Percentiles rank a stretch among this genome's conserved stretches.
Conservation (phyloP, 2,329 filamentous ascomycete species). For the Ophiostoma montium region DNA sequence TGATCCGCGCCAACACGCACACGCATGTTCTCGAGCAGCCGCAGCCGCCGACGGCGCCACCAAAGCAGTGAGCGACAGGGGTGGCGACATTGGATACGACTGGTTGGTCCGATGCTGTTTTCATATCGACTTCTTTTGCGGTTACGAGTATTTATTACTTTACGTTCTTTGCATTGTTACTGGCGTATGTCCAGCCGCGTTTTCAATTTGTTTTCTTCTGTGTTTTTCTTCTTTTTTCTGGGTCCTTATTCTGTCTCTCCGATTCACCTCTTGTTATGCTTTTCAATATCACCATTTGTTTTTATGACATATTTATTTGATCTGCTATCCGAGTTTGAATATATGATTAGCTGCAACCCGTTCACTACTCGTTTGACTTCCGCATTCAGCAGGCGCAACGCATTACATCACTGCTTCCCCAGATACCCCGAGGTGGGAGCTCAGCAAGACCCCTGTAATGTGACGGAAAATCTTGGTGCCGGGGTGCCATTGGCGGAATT, state of each 20-base stretch:
- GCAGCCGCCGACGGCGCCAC: constrained; percentile 21
- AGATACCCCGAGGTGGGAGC: not conserved
- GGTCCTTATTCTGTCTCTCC: not conserved
- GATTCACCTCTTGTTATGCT: too few relatives aligned
- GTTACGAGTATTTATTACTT: not conserved
- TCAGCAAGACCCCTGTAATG: not conserved
- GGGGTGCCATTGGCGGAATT: not conserved
- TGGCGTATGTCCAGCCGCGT: too few relatives aligned
- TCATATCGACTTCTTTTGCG: too few relatives aligned
- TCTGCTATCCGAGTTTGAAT: too few relatives aligned
- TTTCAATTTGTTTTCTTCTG: too few relatives aligned
- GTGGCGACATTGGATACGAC: too few relatives aligned
- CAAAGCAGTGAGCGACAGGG: constrained; percentile 12
- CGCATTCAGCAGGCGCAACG: too few relatives aligned
- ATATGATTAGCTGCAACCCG: too few relatives aligned
- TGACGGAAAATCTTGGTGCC: not conserved
- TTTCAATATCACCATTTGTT: too few relatives aligned
- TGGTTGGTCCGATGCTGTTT: too few relatives aligned
- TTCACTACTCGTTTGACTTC: too few relatives aligned
- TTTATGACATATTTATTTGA: too few relatives aligned
- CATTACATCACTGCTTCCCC: not conserved
- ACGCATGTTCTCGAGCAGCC: constrained; percentile 73
- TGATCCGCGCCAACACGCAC: constrained; percentile 64
- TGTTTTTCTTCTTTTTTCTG: not conserved
- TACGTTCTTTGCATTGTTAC: not conserved